phyloP scores from a whole-genome alignment of 225 moss, liverwort and hornwort genomes.

The Sphagnum tenellum region DNA sequence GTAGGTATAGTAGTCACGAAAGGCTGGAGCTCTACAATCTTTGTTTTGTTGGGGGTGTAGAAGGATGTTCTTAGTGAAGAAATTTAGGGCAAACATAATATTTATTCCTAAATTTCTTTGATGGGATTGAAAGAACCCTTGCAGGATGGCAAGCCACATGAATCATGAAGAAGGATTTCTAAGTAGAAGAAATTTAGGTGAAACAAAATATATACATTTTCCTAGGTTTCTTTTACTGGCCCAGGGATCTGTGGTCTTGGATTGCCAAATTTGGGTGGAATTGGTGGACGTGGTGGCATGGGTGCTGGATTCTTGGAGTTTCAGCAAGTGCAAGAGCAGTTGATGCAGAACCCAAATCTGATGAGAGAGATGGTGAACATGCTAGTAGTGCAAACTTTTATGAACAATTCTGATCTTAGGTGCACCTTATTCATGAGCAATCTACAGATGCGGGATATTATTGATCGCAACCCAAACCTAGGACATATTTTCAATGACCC shows the following conservation, averaged over 20 bases:
- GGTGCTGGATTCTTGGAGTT: constrained; percentile 89
- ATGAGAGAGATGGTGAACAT: constrained; percentile 99
- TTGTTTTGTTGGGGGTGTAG: too few species aligned
- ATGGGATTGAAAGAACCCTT: too few species aligned
- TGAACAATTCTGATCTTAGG: constrained; percentile 98
- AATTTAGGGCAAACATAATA: too few species aligned
- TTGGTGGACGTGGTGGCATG: constrained; percentile 30
- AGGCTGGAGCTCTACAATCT: too few species aligned
- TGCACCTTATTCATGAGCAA: constrained; percentile 95
- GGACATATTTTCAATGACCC: constrained; percentile 96
- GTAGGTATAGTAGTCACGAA: too few species aligned
- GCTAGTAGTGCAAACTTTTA: constrained; percentile 93
- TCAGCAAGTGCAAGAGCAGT: constrained; percentile 98
- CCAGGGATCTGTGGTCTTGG: constrained; percentile 54
- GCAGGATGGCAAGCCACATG: too few species aligned
- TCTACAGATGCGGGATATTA: constrained; percentile 93
- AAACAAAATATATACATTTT: too few species aligned
- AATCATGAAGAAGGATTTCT: too few species aligned
- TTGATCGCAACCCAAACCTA: constrained; percentile 94
- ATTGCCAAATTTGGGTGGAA: constrained; percentile 55
- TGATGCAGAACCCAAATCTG: constrained; percentile 96
- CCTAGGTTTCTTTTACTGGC: constrained; percentile 7
- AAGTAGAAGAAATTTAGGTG: too few species aligned
- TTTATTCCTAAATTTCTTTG: too few species aligned
- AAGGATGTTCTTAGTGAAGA: too few species aligned